phyloP scores from a whole-genome alignment of 2,329 filamentous ascomycete genomes.

The Thelonectria rubi region DNA sequence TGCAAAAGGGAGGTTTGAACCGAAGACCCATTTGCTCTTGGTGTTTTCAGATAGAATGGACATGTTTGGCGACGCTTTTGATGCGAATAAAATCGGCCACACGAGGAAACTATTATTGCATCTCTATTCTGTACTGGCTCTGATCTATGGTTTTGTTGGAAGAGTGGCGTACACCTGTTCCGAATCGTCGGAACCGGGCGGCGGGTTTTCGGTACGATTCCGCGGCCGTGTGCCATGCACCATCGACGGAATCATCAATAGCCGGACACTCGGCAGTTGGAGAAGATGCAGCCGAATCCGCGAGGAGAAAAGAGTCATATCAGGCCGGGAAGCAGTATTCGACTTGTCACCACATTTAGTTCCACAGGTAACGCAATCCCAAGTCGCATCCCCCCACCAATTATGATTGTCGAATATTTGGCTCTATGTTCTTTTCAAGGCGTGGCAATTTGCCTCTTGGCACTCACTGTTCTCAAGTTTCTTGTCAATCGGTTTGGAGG shows the following conservation, averaged over 20 bases:
- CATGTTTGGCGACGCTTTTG: background rate
- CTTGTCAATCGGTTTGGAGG: constrained; percentile 19
- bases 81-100: background rate
- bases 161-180: background rate
- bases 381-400: background rate
- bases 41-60: constrained; percentile 1
- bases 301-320: background rate
- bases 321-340: too few relatives aligned
- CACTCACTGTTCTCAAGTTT: background rate
- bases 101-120: background rate
- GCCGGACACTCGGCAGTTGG: background rate
- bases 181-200: background rate
- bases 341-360: too few relatives aligned
- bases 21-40: constrained; percentile 16
- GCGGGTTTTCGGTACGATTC: background rate
- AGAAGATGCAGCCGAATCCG: background rate
- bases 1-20: constrained; percentile 14
- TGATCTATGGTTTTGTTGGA: background rate
- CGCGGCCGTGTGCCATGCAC: background rate
- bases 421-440: constrained; percentile 3
- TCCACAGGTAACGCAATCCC: too few relatives aligned
- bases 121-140: background rate
- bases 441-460: background rate
- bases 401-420: constrained; percentile 12
- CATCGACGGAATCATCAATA: background rate